Base-by-base conservation (phyloP, 1,284 basidiomycete genomes). In the Wallemia ichthyophaga region DNA sequence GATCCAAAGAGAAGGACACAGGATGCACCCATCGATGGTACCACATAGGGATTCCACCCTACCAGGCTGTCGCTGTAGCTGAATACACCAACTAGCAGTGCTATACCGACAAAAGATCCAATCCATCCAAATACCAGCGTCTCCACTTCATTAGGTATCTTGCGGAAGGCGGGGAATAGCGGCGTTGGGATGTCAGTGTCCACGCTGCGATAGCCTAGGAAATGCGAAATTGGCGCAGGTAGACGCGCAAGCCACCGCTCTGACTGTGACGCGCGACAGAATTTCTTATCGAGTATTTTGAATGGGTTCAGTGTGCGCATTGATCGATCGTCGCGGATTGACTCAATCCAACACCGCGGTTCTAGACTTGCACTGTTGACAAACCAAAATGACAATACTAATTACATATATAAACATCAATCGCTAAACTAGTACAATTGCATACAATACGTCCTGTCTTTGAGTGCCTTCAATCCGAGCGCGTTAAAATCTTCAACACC, bases 1-100 rank as follows among this genome's bases (percentile, higher is more conserved):
- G 74, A 73, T 15, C 75, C 77, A 61, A 76, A 81, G 23, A 75
- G 69, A 25, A 82, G 69, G 1, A 79, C 76, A 11, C 77, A 78
- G 2, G 74, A 74, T 17, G 79, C 79, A 23, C 78, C 78, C 65
- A 75, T 76, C 60, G 74, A 75, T 13, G 74, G 72, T 3, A 77
- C 67, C 57, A 76, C 74, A 19, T 23, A 74, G 64, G 1, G 78
- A 76, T 0, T 76, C 74, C 24, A 70, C 69, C 53, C 73, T 65
- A 56, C 71, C 65, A 21, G 73, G 65, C 65, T 79, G 78, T 67
- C 69, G 9, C 72, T 70, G 59, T 73, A 71, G 24, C 71, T 70
- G 62, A 78, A 77, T 27, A 77, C 68, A 5, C 73, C 74, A 64
- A 79, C 76, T 56, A 81, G 71, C 25, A 78, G 66, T 0, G 76